A percentile compares a stretch with the other conserved stretches of the same genome.
Conservation (phyloP, 148 eudicot species). For the Rhododendron kiyosumense region DNA sequence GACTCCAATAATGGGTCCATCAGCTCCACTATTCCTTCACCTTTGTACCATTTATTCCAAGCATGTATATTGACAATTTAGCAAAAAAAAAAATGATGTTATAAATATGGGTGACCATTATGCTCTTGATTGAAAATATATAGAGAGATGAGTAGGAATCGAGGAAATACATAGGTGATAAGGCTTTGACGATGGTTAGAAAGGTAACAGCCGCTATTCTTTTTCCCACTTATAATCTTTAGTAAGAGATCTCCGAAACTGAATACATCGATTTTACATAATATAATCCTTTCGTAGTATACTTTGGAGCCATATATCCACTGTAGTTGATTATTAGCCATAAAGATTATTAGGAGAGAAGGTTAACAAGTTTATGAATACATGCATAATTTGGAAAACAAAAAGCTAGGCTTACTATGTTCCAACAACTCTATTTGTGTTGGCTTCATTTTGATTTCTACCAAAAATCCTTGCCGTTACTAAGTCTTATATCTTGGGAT, state of each 20-base stretch:
- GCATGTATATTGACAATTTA: slow-evolving; percentile 12
- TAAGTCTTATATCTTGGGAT: neutral
- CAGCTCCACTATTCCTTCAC: slow-evolving; percentile 16
- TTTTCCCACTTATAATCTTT: slow-evolving; percentile 7
- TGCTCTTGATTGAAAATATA: neutral
- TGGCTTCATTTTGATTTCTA: slow-evolving; percentile 9
- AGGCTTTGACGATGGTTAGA: slow-evolving; percentile 4
- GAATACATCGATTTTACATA: slow-evolving; percentile 4
- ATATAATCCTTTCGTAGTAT: slow-evolving; percentile 1
- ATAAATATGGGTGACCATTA: too few relatives aligned
- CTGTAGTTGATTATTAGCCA: neutral
- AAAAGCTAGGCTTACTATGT: slow-evolving; percentile 4
- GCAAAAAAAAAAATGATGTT: neutral
- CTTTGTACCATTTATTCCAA: slow-evolving; percentile 32
- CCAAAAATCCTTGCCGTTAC: slow-evolving; percentile 12
- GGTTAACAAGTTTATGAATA: too few relatives aligned
- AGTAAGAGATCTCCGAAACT: slow-evolving; percentile 13
- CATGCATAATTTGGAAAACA: neutral
- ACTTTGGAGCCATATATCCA: slow-evolving; percentile 16
- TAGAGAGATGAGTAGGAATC: neutral
- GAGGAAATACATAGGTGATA: neutral
- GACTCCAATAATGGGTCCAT: slow-evolving; percentile 25
- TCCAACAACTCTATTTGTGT: slow-evolving; percentile 7
- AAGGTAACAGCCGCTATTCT: neutral
- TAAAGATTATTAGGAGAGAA: neutral